Conservation (phyloP, 2,329 filamentous ascomycete species). For the Pseudogymnoascus sp. region DNA sequence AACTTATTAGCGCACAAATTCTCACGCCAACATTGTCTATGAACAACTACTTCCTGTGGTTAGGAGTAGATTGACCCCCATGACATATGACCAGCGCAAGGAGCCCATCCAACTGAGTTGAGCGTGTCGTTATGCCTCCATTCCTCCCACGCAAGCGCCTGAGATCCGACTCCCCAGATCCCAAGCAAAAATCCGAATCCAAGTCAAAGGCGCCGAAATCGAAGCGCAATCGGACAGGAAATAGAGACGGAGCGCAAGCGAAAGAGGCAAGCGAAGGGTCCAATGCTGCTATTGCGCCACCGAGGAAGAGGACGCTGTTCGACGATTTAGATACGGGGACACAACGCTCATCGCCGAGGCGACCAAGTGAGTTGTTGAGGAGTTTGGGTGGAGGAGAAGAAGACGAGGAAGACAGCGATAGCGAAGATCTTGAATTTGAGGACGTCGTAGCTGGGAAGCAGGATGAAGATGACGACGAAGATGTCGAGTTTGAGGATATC, state of each 20-base stretch:
- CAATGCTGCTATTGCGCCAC: slow-evolving; percentile 21
- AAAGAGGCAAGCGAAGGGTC: slow-evolving; percentile 23
- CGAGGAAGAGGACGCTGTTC: slow-evolving; percentile 51
- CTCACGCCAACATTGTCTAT: background rate
- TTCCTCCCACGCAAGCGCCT: slow-evolving; percentile 59
- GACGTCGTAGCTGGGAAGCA: slow-evolving; percentile 29
- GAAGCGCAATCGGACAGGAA: slow-evolving; percentile 16
- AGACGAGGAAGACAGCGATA: slow-evolving; percentile 28
- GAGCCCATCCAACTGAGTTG: background rate
- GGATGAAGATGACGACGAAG: slow-evolving; percentile 50
- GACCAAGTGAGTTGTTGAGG: slow-evolving; percentile 37
- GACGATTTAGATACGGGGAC: slow-evolving; percentile 49
- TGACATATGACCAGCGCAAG: background rate
- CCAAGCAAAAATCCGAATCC: slow-evolving; percentile 19
- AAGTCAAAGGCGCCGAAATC: slow-evolving; percentile 18
- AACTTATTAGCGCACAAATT: background rate
- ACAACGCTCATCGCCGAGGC: slow-evolving; percentile 17
- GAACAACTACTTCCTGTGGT: background rate
- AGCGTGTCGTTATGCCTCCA: slow-evolving; percentile 51
- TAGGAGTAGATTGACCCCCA: background rate
- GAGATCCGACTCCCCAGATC: slow-evolving; percentile 39
- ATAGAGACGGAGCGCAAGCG: slow-evolving; percentile 21
- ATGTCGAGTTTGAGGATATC: slow-evolving; percentile 57
- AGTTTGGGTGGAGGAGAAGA: slow-evolving; percentile 39
- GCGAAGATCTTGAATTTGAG: slow-evolving; percentile 18